phyloP scores from a whole-genome alignment of 305 asterid species.

The Solanum hybrid region DNA sequence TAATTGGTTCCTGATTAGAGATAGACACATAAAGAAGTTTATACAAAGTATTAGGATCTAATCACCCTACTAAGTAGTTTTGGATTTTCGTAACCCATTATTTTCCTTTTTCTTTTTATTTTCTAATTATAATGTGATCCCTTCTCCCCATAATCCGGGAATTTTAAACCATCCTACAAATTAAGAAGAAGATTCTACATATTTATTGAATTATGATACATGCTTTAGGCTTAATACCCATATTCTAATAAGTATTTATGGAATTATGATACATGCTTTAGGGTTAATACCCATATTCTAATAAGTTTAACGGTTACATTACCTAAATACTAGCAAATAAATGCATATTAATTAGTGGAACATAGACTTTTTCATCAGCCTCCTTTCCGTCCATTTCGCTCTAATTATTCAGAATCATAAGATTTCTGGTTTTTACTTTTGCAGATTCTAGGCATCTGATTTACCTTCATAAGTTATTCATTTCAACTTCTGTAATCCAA shows the following conservation, averaged over 20 bases:
- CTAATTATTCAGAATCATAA: not conserved
- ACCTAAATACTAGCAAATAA: too few species aligned
- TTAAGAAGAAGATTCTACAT: not conserved
- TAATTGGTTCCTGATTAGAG: not conserved
- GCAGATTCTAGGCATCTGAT: too few species aligned
- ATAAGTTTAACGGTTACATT: too few species aligned
- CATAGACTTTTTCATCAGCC: too few species aligned
- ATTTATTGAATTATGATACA: not conserved
- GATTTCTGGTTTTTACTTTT: not conserved
- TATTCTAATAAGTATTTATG: too few species aligned
- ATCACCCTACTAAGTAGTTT: not conserved
- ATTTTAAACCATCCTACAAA: not conserved
- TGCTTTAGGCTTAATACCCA: not conserved
- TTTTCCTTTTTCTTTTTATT: not conserved
- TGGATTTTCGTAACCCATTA: too few species aligned
- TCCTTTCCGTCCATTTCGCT: not conserved
- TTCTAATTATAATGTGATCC: not conserved
- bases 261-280: too few species aligned
- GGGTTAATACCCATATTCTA: too few species aligned
- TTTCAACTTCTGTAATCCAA: not conserved
- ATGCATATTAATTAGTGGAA: too few species aligned
- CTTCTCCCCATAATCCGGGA: not conserved
- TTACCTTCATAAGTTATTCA: too few species aligned
- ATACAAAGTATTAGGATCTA: not conserved
- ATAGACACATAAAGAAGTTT: not conserved